Percentiles rank a stretch among this genome's conserved stretches.
Evolutionary conservation across 2,329 filamentous ascomycete genomes (phyloP).

Genomic region (Hirsutella thompsonii): DNA sequence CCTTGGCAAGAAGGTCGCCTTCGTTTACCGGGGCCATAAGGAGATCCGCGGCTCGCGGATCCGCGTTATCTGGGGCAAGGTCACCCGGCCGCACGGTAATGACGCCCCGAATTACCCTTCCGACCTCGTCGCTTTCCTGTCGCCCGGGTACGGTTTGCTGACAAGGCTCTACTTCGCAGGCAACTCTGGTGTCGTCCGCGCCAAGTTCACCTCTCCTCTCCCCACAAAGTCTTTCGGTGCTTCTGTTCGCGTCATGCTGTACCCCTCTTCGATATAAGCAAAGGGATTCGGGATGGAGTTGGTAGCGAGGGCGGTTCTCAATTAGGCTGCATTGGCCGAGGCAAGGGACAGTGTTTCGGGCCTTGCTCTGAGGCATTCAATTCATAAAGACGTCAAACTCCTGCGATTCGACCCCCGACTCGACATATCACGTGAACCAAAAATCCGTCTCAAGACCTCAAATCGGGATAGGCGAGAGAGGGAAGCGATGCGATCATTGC

Average conservation of each 20-base stretch:
- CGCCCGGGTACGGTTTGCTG: no score
- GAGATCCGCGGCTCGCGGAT: slow-evolving; percentile 97
- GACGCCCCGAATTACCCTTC: no score
- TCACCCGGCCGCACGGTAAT: slow-evolving; percentile 86
- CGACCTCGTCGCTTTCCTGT: no score
- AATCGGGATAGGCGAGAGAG: background rate
- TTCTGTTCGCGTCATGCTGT: slow-evolving; percentile 93
- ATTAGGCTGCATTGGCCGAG: slow-evolving; percentile 46
- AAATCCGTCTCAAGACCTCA: background rate
- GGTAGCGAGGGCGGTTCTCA: slow-evolving; percentile 48
- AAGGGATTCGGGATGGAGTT: slow-evolving; percentile 43
- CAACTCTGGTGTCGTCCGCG: slow-evolving; percentile 96
- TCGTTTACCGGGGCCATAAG: slow-evolving; percentile 92
- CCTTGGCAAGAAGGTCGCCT: slow-evolving; percentile 96
- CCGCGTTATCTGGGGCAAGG: slow-evolving; percentile 98
- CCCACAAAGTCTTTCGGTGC: slow-evolving; percentile 94
- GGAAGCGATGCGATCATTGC: background rate
- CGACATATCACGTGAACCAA: slow-evolving; percentile 1
- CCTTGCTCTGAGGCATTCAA: slow-evolving; percentile 42
- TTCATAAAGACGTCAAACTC: slow-evolving; percentile 37
- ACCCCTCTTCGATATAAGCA: slow-evolving; percentile 94
- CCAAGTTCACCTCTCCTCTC: slow-evolving; percentile 93
- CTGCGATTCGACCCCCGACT: slow-evolving; percentile 14
- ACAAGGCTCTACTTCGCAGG: slow-evolving; percentile 39
- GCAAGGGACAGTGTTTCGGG: slow-evolving; percentile 40